Base-by-base conservation (phyloP, 1,284 basidiomycete genomes). In the Fomitopsis betulina region DNA sequence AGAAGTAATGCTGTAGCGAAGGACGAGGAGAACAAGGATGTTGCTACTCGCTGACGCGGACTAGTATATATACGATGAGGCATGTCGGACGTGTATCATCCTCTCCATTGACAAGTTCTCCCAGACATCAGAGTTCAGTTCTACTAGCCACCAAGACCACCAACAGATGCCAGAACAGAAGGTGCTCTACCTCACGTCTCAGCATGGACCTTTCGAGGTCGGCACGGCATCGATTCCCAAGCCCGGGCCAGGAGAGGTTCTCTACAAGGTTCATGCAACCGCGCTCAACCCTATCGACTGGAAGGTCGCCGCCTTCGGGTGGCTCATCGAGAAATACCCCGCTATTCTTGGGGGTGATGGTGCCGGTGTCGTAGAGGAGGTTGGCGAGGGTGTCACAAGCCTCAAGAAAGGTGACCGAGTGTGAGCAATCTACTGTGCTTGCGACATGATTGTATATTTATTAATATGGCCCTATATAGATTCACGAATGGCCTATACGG, bases 331-430 rank as follows among this genome's bases (percentile, higher is more conserved):
- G 0, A 53, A 65, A 0, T 79, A 61, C 58, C 78, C 78, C 2
- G 65, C 72, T 1, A 66, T 78, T 19, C 60, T 79, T 17, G 83
- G 84, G 15, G 72, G 68, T 3, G 83, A 85, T 61, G 75, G 72
- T 43, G 73, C 75, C 3, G 84, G 84, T 2, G 67, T 73, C 9
- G 75, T 85, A 32, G 76, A 76, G 19, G 68, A 70, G 35, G 66
- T 83, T 10, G 82, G 80, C 4, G 63, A 72, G 17, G 75, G 73
- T 1, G 79, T 82, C 0, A 64, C 67, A 0, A 61, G 67, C 39
- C 72, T 82, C 62, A 65, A 71, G 10, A 73, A 76, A 10, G 83
- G 83, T 3, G 79, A 83, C 58, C 75, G 67, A 63, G 78, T 85
- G 79, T 79, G 62, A 8, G 39, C 42, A 37, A 2, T 30, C 27